Conservation (phyloP, 1,139 yeast genomes). For the Lipomyces yarrowii region DNA sequence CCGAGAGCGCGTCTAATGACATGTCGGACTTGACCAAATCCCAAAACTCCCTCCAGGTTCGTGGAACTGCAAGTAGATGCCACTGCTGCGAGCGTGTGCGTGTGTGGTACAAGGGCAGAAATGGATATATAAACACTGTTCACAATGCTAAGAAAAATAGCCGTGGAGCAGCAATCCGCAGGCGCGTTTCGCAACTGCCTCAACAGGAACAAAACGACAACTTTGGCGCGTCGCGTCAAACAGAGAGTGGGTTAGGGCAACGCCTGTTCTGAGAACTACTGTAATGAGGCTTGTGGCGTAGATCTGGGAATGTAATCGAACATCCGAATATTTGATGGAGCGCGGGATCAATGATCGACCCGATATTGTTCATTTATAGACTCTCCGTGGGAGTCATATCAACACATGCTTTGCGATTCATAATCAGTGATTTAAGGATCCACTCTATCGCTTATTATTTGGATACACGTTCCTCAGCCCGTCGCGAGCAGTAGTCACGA, state of each 20-base stretch:
- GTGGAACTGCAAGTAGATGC: neutral
- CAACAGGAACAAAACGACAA: neutral
- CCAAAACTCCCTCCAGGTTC: neutral
- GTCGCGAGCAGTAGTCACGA: no score
- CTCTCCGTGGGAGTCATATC: neutral
- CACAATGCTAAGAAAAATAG: neutral
- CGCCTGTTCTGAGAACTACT: neutral
- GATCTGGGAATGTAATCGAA: neutral
- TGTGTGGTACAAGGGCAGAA: neutral
- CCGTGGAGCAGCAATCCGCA: neutral
- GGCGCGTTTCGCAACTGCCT: neutral
- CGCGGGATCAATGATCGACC: neutral
- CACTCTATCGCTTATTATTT: no score
- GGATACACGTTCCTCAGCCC: no score
- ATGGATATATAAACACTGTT: neutral
- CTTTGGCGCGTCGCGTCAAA: neutral
- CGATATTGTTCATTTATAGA: neutral
- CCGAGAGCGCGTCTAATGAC: constrained; percentile 12
- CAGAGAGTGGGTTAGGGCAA: neutral
- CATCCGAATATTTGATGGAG: no score
- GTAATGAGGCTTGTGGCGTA: neutral
- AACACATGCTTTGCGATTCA: neutral
- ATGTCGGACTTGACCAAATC: constrained; percentile 4
- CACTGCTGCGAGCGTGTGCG: neutral
- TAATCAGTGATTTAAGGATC: neutral